A percentile compares a stretch with the other conserved stretches of the same genome.
phyloP scores from a whole-genome alignment of 2,329 filamentous ascomycete genomes.

The Cordyceps cateniannulata region DNA sequence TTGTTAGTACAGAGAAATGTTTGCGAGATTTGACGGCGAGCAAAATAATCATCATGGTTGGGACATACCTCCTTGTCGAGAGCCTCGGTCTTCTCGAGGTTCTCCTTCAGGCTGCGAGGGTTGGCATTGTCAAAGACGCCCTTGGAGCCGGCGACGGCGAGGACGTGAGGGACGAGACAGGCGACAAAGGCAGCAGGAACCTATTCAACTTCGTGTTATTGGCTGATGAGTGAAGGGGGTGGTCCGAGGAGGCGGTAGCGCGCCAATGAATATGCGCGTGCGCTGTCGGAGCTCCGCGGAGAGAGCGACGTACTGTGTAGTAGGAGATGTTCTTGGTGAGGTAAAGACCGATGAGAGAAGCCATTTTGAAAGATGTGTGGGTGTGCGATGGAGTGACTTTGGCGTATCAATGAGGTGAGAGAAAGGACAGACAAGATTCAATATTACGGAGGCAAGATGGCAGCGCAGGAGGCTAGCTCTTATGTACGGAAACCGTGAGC shows the following conservation, averaged over 20 bases:
- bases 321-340: constrained; percentile 25
- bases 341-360: constrained; percentile 27
- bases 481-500: not conserved
- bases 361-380: constrained; percentile 15
- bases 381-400: not conserved
- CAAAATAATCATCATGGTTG: not conserved
- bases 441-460: not conserved
- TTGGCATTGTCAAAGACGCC: constrained; percentile 32
- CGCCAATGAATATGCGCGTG: not conserved
- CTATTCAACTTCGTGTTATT: constrained; percentile 20
- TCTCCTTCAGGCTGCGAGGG: constrained; percentile 29
- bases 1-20: not conserved
- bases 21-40: too few species aligned
- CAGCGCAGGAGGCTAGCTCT: not conserved
- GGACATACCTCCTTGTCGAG: constrained; percentile 23
- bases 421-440: not conserved
- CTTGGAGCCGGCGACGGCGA: constrained; percentile 24
- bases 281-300: not conserved
- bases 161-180: constrained; percentile 29
- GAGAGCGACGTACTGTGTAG: constrained; percentile 11
- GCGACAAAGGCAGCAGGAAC: constrained; percentile 34
- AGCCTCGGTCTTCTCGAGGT: constrained; percentile 25
- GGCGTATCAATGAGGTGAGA: not conserved
- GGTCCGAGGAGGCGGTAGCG: not conserved
- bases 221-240: not conserved